phyloP scores from a whole-genome alignment of 75 land plant genomes.

The Sequoiadendron giganteum region DNA sequence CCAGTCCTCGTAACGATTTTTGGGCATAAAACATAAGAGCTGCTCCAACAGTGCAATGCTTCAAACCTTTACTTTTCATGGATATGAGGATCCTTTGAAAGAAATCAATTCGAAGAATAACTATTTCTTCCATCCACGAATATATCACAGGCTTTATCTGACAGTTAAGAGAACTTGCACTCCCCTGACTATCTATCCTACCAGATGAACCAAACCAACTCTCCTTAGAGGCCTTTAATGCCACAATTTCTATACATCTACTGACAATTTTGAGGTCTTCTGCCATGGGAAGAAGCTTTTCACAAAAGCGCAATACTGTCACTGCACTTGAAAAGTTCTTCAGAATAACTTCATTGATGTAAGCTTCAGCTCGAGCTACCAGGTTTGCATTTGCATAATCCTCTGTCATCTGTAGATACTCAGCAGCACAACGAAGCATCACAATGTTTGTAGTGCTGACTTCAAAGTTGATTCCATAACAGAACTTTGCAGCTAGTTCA shows the following conservation, averaged over 20 bases:
- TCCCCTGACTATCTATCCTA: constrained; percentile 14
- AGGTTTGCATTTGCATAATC: constrained; percentile 74
- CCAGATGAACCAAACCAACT: constrained; percentile 24
- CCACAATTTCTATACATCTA: constrained; percentile 76
- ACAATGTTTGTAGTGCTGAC: constrained; percentile 73
- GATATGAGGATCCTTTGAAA: constrained; percentile 81
- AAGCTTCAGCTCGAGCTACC: constrained; percentile 63
- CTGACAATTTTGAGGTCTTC: constrained; percentile 79
- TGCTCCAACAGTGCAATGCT: constrained; percentile 70
- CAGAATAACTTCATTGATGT: constrained; percentile 64
- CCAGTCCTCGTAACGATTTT: constrained; percentile 78
- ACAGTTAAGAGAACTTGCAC: constrained; percentile 15
- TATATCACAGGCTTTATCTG: constrained; percentile 44
- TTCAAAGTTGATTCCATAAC: constrained; percentile 93
- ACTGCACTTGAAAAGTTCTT: constrained; percentile 55
- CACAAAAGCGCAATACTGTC: constrained; percentile 65
- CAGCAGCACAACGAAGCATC: constrained; percentile 72
- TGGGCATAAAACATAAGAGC: constrained; percentile 89
- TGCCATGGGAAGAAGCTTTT: constrained; percentile 64
- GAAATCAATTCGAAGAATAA: constrained; percentile 72
- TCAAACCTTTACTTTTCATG: constrained; percentile 81
- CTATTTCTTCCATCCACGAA: constrained; percentile 96
- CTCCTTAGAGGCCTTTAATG: constrained; percentile 62
- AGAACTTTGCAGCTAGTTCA: constrained; percentile 82
- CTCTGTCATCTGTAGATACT: constrained; percentile 95